Evolutionary conservation across 805 yeast genomes (phyloP), one percentile per base, ranked within the genome.

Genomic region (Yamadazyma olivae): DNA sequence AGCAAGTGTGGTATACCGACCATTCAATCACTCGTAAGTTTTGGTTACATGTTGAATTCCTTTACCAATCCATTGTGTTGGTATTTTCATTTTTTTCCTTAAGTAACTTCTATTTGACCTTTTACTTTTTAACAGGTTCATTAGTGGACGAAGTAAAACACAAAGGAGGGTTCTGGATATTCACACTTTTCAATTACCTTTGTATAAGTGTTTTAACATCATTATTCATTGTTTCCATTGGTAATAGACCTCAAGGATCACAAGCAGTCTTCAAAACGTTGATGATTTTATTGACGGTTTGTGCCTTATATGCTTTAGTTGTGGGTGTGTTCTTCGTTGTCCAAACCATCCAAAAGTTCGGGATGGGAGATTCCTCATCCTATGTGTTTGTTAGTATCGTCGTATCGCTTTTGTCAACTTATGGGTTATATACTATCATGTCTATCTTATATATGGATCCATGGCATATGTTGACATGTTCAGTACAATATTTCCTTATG

Each of bases 181-280:
- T 90, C 59, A 82, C 89, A 33, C 71, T 90, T 29, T 80, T 93
- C 78, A 87, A 89, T 58, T 90, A 93, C 57, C 63, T 88, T 42
- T 79, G 91, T 51, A 74, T 89, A 36, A 80, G 95, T 56, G 83
- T 85, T 14, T 71, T 93, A 49, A 81, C 93, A 9, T 78, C 95
- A n/a, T 81, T 89, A 61, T 85, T 93, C 53, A 82, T 93, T 46
- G 84, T 90, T 24, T 89, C 97, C 0, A 84, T 93, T 76, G 99
- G 99, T 45, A 93, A 93, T 55, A 75, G 98, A 52, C 99, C 99
- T 2, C 98, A 93, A 50, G 99, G 99, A 22, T 91, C 96, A 0
- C 81, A 81, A 39, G 80, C 75, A 35, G 61, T 91, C 33, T 93
- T 89, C 61, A 70, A 86, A 51, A 61, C 74, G 0, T 74, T 90